phyloP scores from a whole-genome alignment of 495 filamentous ascomycete genomes.

The Aspergillus diversus region DNA sequence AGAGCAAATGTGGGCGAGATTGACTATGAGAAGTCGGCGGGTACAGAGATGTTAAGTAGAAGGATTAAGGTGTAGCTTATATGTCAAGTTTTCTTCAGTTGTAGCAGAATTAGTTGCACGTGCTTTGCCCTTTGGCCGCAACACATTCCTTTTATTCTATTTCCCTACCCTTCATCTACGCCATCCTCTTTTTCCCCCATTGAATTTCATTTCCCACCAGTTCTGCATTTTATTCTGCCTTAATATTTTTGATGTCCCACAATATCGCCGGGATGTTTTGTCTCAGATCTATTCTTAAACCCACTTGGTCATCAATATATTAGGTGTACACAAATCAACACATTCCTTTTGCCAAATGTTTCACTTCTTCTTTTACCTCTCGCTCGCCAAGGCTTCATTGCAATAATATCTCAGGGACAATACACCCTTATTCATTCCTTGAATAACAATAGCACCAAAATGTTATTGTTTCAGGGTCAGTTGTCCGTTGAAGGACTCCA shows the following conservation, averaged over 20 bases:
- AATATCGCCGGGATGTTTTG: background rate
- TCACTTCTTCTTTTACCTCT: background rate
- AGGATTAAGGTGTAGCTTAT: slow-evolving; percentile 34
- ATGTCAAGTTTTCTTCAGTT: background rate
- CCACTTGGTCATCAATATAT: background rate
- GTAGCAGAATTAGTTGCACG: too few species aligned
- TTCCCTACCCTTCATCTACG: background rate
- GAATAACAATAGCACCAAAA: too few species aligned
- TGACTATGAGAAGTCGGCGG: slow-evolving; percentile 42
- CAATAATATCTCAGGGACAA: too few species aligned
- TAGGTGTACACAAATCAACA: background rate
- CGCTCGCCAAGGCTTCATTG: background rate
- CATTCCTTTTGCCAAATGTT: background rate
- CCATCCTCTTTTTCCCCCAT: background rate
- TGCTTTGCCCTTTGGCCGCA: too few species aligned
- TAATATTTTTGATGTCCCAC: too few species aligned
- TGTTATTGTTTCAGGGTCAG: too few species aligned
- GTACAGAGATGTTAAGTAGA: slow-evolving; percentile 46
- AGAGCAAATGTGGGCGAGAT: slow-evolving; percentile 35
- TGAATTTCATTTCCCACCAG: background rate
- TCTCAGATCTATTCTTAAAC: background rate
- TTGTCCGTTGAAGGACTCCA: too few species aligned
- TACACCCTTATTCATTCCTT: too few species aligned
- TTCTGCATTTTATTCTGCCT: too few species aligned
- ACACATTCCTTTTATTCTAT: background rate